Evolutionary conservation across 75 land plant species (phyloP), one percentile per base, ranked within the genome.

Genomic region (Cupressus sempervirens): DNA sequence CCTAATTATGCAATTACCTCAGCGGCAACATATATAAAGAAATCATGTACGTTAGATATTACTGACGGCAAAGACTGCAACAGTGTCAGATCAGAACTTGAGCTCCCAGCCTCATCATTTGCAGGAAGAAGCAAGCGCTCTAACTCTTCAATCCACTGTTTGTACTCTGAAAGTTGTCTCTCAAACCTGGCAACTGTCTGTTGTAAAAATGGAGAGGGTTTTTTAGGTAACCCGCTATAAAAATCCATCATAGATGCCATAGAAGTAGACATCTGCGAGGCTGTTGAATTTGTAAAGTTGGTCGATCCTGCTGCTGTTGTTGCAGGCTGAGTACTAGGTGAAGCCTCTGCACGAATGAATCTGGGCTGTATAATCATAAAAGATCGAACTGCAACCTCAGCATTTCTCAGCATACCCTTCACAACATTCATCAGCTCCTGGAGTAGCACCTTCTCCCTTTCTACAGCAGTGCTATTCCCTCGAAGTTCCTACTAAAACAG

Each of bases 371-470:
- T 86, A 85, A 92, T 92, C 85, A 96, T 88, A 77, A 93, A 98
- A 67, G 99, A 94, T 13, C 97, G 97, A 77, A 98, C 92, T 74
- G 98, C 99, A 70, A 98, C 88, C 81, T 98, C 99, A 29, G 98
- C 90, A 90, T 96, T 93, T 75, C 97, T 83, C 83, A 98, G 82
- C 90, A 94, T 85, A 15, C 87, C 90, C 79, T 96, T 93, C 15
- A 89, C 92, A 81, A 43, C 76, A 84, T 84, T 73, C 90, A 91
- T 91, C 13, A 93, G 89, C 82, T 92, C 93, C 52, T 90, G 94
- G n/a, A 93, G 68, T 76, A 65, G 75, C 34, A 87, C 86, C 83
- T 91, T 94, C 70, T 98, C 97, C 73, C 97, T 88, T 40, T 94
- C 98, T 86, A 93, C 87, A 32, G 92, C 85, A 58, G 91, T 93